Base-by-base conservation (phyloP, 2,329 filamentous ascomycete genomes). In the Rutstroemia sp. region DNA sequence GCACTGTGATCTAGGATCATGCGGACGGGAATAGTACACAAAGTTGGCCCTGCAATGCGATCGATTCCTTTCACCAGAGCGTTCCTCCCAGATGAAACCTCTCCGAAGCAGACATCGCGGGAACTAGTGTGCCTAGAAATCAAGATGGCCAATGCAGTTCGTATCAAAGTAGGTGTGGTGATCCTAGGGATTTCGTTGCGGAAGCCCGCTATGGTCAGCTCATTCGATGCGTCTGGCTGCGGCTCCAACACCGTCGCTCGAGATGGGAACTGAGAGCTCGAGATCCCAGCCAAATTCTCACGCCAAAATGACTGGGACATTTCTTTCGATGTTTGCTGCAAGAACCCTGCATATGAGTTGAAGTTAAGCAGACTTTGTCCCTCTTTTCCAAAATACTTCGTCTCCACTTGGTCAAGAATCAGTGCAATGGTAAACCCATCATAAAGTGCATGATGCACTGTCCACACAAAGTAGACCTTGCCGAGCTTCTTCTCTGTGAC, bases 341-440 rank as follows among this genome's bases (percentile, higher is more conserved):
- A 64, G 56, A 75, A 73, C 56, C 73, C 73, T 62, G 79, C 73
- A 57, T 78, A 78, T 45, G 74, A 65, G 52, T 72, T 73, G 30
- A 47, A 61, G 7, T 51, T 17, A 9, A 21, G 39, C 19, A 19
- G 19, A 19, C 19, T 19, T 19, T 19, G 19, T 19, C 19, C 19
- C 19, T 19, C 19, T 19, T 19, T 19, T 23, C 48, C 27, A 16
- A 21, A 41, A 4, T 21, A 23, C 2, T 17, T 16, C 12, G 23
- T 69, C 5, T 61, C 54, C 19, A 65, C 41, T 37, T 63, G 54
- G 23, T 49, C 51, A 30, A 63, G 58, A 3, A 64, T n/a, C n/a
- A 45, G 47, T 5, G 62, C 61, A 66, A 83, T 77, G 12, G 81
- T 83, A 80, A 81, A 84, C n/a, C 82, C 82, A 67, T 86, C 83